A percentile compares a stretch with the other conserved stretches of the same genome.
These are phyloP conservation scores for Daldinia eschscholtzii DNA, from an alignment of 2,329 filamentous ascomycete genomes.

Conservation along the genomic window DNA sequence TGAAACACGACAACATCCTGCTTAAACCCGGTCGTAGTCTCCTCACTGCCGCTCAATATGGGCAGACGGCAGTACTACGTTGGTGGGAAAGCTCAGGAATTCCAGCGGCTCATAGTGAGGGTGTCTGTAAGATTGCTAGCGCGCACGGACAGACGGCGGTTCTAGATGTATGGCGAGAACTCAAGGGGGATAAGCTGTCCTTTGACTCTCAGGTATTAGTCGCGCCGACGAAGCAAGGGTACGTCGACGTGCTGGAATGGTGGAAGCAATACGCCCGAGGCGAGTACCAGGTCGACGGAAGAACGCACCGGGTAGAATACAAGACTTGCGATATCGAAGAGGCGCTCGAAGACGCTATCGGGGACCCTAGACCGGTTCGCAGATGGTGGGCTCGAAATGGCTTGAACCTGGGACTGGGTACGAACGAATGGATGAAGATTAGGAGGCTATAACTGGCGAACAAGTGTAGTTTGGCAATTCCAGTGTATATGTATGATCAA, in stretches of 20 bases:
- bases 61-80: constrained; percentile 79
- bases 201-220: constrained; percentile 88
- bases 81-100: constrained; percentile 92
- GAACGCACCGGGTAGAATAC: constrained; percentile 84
- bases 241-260: constrained; percentile 89
- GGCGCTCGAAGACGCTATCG: constrained; percentile 87
- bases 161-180: constrained; percentile 83
- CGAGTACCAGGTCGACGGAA: constrained; percentile 62
- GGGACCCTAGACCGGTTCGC: constrained; percentile 78
- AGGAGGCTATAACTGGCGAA: constrained; percentile 69
- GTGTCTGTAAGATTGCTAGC: constrained; percentile 85
- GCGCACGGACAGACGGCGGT: constrained; percentile 87
- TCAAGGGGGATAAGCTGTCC: constrained; percentile 77
- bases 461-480: neutral
- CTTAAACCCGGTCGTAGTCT: constrained; percentile 88
- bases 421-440: constrained; percentile 90
- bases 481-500: neutral
- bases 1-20: constrained; percentile 68
- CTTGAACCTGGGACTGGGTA: constrained; percentile 82
- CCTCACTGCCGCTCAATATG: constrained; percentile 85
- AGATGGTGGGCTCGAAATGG: constrained; percentile 91
- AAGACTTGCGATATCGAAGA: constrained; percentile 97
- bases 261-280: constrained; percentile 80
- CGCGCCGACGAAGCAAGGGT: constrained; percentile 87
- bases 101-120: constrained; percentile 82